These are phyloP conservation scores for Phoma sp. DNA, from an alignment of 2,329 filamentous ascomycete species.

Conservation along the genomic window DNA sequence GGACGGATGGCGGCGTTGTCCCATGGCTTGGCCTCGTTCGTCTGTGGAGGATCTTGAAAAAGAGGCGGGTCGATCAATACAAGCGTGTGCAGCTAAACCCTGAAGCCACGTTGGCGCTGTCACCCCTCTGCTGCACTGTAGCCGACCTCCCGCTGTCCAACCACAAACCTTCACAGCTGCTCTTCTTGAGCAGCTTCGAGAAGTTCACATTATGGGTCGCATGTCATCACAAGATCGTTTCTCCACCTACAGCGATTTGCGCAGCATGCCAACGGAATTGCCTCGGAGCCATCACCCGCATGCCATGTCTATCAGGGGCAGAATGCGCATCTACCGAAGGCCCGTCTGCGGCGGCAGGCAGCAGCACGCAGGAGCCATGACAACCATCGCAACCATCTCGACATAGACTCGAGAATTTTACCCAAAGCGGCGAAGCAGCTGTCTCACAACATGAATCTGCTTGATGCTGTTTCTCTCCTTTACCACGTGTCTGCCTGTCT, in stretches of 20 bases:
- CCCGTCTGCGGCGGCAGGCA: slow-evolving; percentile 21
- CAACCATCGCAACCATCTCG: slow-evolving; percentile 3
- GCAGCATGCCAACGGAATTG: slow-evolving; percentile 6
- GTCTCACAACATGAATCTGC: slow-evolving; percentile 13
- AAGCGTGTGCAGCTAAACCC: slow-evolving; percentile 50
- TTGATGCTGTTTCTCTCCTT: slow-evolving; percentile 19
- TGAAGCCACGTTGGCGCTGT: slow-evolving; percentile 48
- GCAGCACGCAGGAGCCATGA: slow-evolving; percentile 8
- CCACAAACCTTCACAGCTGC: slow-evolving; percentile 11
- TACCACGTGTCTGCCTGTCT: slow-evolving; percentile 25
- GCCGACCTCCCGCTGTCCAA: slow-evolving; percentile 31
- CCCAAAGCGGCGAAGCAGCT: slow-evolving; percentile 5
- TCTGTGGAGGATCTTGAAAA: slow-evolving; percentile 46
- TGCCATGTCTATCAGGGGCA: slow-evolving; percentile 25
- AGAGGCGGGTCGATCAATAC: slow-evolving; percentile 50
- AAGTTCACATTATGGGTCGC: slow-evolving; percentile 30
- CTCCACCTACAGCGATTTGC: slow-evolving; percentile 15
- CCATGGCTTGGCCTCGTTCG: slow-evolving; percentile 42
- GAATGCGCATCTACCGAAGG: slow-evolving; percentile 25
- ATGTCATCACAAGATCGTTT: slow-evolving; percentile 20
- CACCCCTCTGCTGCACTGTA: slow-evolving; percentile 30
- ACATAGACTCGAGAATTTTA: slow-evolving; percentile 5
- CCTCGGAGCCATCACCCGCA: slow-evolving; percentile 12
- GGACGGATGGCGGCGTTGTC: slow-evolving; percentile 42
- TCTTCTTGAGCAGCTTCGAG: slow-evolving; percentile 26